Evolutionary conservation across 768 basidiomycete genomes (phyloP).

Genomic region (Suillus subluteus): DNA sequence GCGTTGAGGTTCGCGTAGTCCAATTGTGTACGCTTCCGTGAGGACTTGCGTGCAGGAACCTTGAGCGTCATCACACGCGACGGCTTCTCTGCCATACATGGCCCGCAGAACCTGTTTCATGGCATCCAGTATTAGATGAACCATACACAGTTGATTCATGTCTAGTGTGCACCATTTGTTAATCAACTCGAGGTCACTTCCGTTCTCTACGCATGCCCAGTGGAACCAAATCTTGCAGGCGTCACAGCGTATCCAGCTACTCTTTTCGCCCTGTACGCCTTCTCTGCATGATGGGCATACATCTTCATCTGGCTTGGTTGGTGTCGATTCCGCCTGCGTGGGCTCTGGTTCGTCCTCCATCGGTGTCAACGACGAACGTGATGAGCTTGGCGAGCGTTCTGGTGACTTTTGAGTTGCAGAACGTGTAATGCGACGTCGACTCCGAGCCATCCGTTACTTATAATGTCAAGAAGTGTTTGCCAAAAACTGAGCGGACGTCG

Average conservation of each 20-base stretch:
- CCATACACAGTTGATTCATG: conserved; percentile 15
- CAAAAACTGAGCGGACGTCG: conserved; percentile 13
- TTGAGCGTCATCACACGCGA: conserved; percentile 72
- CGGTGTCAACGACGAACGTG: conserved; percentile 33
- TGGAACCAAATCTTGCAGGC: conserved; percentile 84
- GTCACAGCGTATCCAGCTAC: conserved; percentile 81
- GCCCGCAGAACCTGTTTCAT: conserved; percentile 64
- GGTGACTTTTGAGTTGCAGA: conserved; percentile 39
- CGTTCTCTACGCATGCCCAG: conserved; percentile 77
- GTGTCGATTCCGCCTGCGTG: conserved; percentile 13
- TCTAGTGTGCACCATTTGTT: conserved; percentile 64
- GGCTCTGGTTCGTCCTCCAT: conserved; percentile 16
- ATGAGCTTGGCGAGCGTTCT: conserved; percentile 36
- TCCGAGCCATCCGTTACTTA: conserved; percentile 43
- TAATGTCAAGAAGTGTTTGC: conserved; percentile 15
- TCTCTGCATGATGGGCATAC: conserved; percentile 58
- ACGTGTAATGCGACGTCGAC: conserved; percentile 47
- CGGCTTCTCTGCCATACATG: conserved; percentile 63
- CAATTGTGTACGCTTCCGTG: conserved; percentile 70
- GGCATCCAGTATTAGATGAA: conserved; percentile 22
- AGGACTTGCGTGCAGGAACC: conserved; percentile 79
- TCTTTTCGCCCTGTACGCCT: conserved; percentile 57
- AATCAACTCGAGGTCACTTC: conserved; percentile 63
- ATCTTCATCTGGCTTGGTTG: conserved; percentile 31
- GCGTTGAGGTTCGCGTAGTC: conserved; percentile 81